Conservation (phyloP, 305 asterid species). For the Fraxinus albicans region DNA sequence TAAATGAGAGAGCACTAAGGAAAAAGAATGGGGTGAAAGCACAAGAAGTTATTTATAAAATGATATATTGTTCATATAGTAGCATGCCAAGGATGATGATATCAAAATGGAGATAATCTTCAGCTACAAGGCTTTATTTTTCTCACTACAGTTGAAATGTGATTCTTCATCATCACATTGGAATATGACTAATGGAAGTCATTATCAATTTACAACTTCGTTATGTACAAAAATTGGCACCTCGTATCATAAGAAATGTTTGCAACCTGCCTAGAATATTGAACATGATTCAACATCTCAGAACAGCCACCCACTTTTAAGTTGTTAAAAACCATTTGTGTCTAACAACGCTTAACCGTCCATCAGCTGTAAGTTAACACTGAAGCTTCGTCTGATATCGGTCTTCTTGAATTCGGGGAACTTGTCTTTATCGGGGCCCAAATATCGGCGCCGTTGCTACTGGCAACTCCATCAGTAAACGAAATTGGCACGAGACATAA, state of each 20-base stretch:
- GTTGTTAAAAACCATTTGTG: neutral
- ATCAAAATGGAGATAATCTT: neutral
- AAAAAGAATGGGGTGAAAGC: neutral
- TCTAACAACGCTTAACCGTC: neutral
- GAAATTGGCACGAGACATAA: conserved; percentile 69
- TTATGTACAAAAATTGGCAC: neutral
- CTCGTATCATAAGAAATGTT: neutral
- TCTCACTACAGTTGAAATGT: neutral
- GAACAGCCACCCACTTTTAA: neutral
- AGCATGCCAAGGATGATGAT: neutral
- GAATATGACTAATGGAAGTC: neutral
- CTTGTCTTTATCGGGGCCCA: conserved; percentile 80
- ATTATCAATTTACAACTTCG: conserved; percentile 7
- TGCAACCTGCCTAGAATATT: neutral
- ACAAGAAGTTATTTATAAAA: neutral
- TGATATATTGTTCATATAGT: neutral
- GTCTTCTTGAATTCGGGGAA: conserved; percentile 31
- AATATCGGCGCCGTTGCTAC: conserved; percentile 87
- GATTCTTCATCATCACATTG: neutral
- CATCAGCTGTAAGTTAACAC: conserved; percentile 21
- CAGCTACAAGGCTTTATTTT: no score
- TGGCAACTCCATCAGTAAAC: conserved; percentile 50
- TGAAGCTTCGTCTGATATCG: conserved; percentile 26
- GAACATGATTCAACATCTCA: neutral
- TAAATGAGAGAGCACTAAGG: neutral